Conservation (phyloP, 139 green algal genomes). For the Auxenochlorella protothecoides region DNA sequence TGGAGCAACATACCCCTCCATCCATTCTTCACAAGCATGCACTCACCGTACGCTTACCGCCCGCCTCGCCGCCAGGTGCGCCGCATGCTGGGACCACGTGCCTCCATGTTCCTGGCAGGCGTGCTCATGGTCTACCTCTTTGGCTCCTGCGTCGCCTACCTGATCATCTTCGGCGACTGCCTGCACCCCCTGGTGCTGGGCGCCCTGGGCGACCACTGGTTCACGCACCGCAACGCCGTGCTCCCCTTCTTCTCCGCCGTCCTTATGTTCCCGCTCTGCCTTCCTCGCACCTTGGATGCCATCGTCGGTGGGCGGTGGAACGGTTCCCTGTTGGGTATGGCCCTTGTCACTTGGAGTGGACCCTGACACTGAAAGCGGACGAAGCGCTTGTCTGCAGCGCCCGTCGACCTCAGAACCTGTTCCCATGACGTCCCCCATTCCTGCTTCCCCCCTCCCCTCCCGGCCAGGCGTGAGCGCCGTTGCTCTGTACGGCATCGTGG, state of each 20-base stretch:
- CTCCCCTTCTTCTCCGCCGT: conserved; percentile 14
- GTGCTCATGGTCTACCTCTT: conserved; percentile 52
- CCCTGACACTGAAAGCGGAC: too few species aligned
- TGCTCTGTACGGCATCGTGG: conserved; percentile 14
- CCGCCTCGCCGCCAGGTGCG: conserved; percentile 21
- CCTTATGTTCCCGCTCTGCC: conserved; percentile 47
- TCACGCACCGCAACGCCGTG: conserved; percentile 14
- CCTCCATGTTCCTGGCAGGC: conserved; percentile 26
- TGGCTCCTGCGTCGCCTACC: conserved; percentile 45
- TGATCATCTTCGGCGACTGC: conserved; percentile 63
- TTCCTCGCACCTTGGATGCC: conserved; percentile 25
- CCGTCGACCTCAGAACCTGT: too few species aligned
- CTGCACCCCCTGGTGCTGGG: conserved; percentile 35
- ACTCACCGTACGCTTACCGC: too few species aligned
- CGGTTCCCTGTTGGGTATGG: too few species aligned
- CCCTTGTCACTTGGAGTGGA: too few species aligned
- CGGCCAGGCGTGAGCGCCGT: conserved; percentile 22
- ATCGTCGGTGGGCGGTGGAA: conserved; percentile 1
- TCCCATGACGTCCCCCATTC: background rate
- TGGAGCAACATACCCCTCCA: background rate
- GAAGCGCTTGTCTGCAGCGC: background rate
- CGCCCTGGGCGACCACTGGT: conserved; percentile 4
- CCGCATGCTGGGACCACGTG: conserved; percentile 42
- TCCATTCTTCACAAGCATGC: background rate
- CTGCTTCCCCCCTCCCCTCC: background rate